These are phyloP conservation scores for Russula foetens DNA, from an alignment of 768 basidiomycete species.

Conservation along the genomic window DNA sequence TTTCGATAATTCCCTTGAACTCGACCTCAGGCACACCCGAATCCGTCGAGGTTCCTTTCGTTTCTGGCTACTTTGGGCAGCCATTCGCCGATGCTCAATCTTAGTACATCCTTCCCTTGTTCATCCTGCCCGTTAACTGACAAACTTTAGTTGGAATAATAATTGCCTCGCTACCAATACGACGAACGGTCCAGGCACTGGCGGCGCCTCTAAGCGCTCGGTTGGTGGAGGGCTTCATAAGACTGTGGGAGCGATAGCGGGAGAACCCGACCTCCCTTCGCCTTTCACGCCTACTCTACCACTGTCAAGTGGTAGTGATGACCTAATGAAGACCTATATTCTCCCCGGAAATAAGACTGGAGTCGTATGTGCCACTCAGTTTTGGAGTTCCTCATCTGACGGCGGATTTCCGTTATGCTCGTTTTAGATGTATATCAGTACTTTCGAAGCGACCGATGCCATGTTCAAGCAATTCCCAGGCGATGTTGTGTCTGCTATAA, in stretches of 20 bases:
- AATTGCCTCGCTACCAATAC: constrained; percentile 45
- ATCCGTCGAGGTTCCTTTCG: constrained; percentile 43
- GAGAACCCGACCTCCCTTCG: constrained; percentile 38
- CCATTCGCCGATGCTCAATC: constrained; percentile 44
- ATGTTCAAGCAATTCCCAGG: constrained; percentile 38
- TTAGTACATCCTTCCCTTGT: constrained; percentile 35
- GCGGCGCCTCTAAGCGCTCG: constrained; percentile 10
- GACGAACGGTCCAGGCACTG: constrained; percentile 44
- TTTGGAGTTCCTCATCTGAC: neutral
- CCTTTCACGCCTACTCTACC: constrained; percentile 42
- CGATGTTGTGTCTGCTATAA: constrained; percentile 40
- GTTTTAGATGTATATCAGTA: constrained; percentile 52
- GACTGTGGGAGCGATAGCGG: constrained; percentile 14
- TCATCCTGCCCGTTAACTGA: neutral
- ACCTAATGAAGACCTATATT: constrained; percentile 48
- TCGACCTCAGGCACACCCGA: constrained; percentile 36
- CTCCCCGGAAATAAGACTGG: constrained; percentile 50
- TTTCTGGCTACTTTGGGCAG: constrained; percentile 39
- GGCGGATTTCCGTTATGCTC: neutral
- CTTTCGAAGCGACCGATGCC: constrained; percentile 30
- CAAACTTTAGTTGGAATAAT: constrained; percentile 39
- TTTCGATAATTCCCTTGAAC: constrained; percentile 40
- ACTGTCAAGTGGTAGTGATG: constrained; percentile 37
- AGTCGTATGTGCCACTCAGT: constrained; percentile 35
- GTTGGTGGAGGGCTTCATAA: constrained; percentile 11